Evolutionary conservation across 495 filamentous ascomycete genomes (phyloP), one percentile per base, ranked within the genome.

Genomic region (Cercophora scortea): DNA sequence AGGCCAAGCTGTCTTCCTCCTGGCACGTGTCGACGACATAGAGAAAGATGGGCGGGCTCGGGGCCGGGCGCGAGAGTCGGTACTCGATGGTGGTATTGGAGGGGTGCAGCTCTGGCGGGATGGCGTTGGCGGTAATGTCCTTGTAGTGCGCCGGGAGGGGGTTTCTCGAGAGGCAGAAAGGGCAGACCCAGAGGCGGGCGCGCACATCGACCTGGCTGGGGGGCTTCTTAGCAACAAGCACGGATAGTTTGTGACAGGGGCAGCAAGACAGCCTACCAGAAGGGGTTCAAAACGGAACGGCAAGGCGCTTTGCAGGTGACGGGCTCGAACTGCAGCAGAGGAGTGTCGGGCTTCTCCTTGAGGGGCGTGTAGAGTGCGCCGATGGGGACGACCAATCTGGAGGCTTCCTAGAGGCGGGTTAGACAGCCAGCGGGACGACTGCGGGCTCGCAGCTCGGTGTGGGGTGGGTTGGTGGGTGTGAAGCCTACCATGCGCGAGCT

Each of bases 11-110:
- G 67, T 99, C 94, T 62, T 96, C 90, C 69, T 97, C 94, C 68
- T 99, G 94, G 72, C 94, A 99, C 38, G 90, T 96, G 72, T 99
- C 94, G 52, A 99, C 92, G 40, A 97, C 90, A 67, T 93, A 99
- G 25, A 99, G 74, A 63, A 99, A 99, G 65, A 97, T 95, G 5
- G 94, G 94, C 10, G 94, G 88, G 50, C 90, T 88, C 39, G 91
- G 90, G 19, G 91, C 94, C 18, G 94, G 94, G 44, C 92, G 82
- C 17, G 92, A 86, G 52, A 99, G 83, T 65, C 86, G 83, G 72
- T 99, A 99, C 70, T 99, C 94, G 67, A 99, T 96, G 3, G 94
- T 97, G 6, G 94, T 95, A 72, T 90, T 96, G 60, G 77, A 77
- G 2, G 89, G 90, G 62, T 96, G 94, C 50, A 97, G 80, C 74